Evolutionary conservation across 305 asterid genomes (phyloP), one percentile per base, ranked within the genome.

Genomic region (Solanum hybrid): DNA sequence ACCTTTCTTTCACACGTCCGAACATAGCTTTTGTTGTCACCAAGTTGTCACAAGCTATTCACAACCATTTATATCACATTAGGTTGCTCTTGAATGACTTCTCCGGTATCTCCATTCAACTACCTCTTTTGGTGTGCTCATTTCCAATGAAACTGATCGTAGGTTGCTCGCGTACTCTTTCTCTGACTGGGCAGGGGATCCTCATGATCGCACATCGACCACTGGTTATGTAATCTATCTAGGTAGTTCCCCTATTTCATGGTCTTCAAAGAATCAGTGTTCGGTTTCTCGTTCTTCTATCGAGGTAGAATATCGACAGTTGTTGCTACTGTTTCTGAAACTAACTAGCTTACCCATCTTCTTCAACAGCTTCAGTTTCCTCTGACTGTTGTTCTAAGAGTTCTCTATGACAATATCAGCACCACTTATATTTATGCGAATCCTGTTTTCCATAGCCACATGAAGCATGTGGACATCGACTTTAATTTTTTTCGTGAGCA

Each of bases 61-160:
- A 16, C 66, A 51, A 51, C n/a, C 9, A 6, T 51, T 51, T 14
- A 51, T 51, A 6, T 51, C 66, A 2, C n/a, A 51, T 7, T 16
- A 10, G 66, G n/a, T 51, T 51, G 22, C n/a, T 51, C 4, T 51
- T 51, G 2, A 51, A 6, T 0, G 2, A 51, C n/a, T 46, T 5
- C 3, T 6, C 9, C 2, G 0, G 0, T 51, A 51, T 51, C 10
- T 51, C 66, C 0, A 0, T 51, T 51, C 66, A 16, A 51, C 66
- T 16, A 51, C 22, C 66, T 51, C 10, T 6, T 51, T 16, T 51
- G 66, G n/a, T 51, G 66, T 51, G 9, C 66, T 6, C 56, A 17
- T 51, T 51, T 3, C 66, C 66, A 51, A 51, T 51, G n/a, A 51
- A 51, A 51, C 4, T 51, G n/a, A 51, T 51, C 1, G 3, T 51